A percentile compares a stretch with the other conserved stretches of the same genome.
These are phyloP conservation scores for Meyerozyma guilliermondii DNA, from an alignment of 1,139 yeast genomes.

Conservation along the genomic window DNA sequence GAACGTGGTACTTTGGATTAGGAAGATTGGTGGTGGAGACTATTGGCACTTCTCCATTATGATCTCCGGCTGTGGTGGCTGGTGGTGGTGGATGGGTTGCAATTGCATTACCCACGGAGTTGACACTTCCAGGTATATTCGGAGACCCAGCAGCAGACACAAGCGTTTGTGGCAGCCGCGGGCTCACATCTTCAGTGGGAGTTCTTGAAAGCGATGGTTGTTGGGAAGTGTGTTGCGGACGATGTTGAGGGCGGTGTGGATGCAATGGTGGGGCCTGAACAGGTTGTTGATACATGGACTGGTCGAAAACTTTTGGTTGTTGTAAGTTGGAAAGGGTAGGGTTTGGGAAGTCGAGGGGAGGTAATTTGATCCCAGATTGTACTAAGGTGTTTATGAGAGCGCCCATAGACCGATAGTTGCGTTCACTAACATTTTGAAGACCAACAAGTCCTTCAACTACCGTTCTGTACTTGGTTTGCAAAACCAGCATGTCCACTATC, in stretches of 20 bases:
- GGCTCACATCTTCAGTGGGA: constrained; percentile 4
- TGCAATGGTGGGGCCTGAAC: constrained; percentile 6
- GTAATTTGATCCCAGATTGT: constrained; percentile 63
- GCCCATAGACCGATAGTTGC: constrained; percentile 48
- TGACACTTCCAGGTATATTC: constrained; percentile 3
- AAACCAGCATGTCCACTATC: constrained; percentile 37
- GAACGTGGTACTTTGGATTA: constrained; percentile 57
- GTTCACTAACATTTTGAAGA: constrained; percentile 51
- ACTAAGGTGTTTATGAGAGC: constrained; percentile 43
- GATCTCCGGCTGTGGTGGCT: constrained; percentile 3
- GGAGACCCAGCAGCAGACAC: constrained; percentile 8
- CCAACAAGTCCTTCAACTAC: constrained; percentile 57
- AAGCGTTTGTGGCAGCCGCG: constrained; percentile 5
- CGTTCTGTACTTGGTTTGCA: constrained; percentile 58
- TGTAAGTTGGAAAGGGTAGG: constrained; percentile 23
- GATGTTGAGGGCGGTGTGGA: constrained; percentile 2
- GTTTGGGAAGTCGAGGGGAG: constrained; percentile 53
- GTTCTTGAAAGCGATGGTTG: constrained; percentile 4
- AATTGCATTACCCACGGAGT: constrained; percentile 7
- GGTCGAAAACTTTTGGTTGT: constrained; percentile 6
- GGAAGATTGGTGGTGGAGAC: constrained; percentile 28
- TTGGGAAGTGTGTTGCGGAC: not conserved
- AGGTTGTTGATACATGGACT: constrained; percentile 5
- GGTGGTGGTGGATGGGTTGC: constrained; percentile 5
- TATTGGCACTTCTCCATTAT: constrained; percentile 5